phyloP scores from a whole-genome alignment of 352 stramenopile genomes.

The Phytophthora citrophthora region DNA sequence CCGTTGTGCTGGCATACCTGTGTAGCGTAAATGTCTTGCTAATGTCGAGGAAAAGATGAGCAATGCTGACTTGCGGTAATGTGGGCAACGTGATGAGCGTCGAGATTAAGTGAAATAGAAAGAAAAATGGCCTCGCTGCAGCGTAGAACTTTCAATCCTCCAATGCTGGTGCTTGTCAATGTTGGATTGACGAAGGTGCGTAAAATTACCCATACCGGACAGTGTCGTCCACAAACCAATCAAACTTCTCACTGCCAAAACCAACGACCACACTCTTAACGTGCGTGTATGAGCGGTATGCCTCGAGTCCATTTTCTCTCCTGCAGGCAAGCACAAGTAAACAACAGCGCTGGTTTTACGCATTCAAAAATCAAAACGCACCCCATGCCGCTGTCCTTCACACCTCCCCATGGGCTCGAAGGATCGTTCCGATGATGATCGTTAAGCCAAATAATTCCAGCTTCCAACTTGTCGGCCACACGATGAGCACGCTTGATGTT shows the following conservation, averaged over 20 bases:
- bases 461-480: conserved; percentile 83
- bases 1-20: neutral
- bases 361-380: conserved; percentile 8
- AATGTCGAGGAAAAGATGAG: conserved; percentile 62
- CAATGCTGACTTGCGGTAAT: conserved; percentile 60
- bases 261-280: conserved; percentile 76
- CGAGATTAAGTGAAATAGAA: conserved; percentile 13
- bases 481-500: conserved; percentile 82
- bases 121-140: conserved; percentile 3
- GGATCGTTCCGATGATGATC: conserved; percentile 72
- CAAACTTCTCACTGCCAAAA: conserved; percentile 66
- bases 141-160: neutral
- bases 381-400: conserved; percentile 76
- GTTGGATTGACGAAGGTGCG: no score
- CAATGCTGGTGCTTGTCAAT: neutral
- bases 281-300: conserved; percentile 77
- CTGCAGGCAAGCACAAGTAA: conserved; percentile 35
- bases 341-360: neutral
- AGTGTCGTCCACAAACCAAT: conserved; percentile 75
- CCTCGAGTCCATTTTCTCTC: conserved; percentile 85
- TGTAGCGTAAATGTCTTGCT: conserved; percentile 58
- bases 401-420: conserved; percentile 72
- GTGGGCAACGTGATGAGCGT: neutral
- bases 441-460: conserved; percentile 93
- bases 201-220: conserved; percentile 46